A percentile compares a stretch with the other conserved stretches of the same genome.
Evolutionary conservation across 2,329 filamentous ascomycete species (phyloP).

Genomic region (Nannizziopsis arthrosporioides): DNA sequence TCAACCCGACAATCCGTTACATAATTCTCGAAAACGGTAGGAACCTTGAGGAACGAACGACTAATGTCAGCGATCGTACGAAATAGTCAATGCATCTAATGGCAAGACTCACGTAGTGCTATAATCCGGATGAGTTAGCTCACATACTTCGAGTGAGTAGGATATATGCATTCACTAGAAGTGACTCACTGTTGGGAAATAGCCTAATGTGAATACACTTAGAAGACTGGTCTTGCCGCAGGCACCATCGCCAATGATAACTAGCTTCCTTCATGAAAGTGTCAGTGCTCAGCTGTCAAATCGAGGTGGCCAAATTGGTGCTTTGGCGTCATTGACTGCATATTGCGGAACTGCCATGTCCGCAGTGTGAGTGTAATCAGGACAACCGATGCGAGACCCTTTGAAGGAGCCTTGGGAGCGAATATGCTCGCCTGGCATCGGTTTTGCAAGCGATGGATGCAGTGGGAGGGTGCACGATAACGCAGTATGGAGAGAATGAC

Average conservation of each 20-base stretch:
- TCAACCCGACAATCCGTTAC: conserved; percentile 98
- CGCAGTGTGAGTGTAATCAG: too few species aligned
- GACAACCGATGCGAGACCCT: background rate
- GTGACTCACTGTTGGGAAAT: conserved; percentile 79
- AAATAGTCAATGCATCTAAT: background rate
- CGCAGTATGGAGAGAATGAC: background rate
- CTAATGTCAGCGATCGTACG: conserved; percentile 8
- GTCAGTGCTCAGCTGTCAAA: conserved; percentile 6
- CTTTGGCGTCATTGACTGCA: background rate
- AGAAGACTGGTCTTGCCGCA: conserved; percentile 97
- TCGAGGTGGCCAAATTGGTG: background rate
- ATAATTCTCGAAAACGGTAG: conserved; percentile 98
- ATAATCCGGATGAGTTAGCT: conserved; percentile 5
- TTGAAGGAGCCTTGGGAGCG: background rate
- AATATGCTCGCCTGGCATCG: too few species aligned
- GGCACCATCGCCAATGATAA: conserved; percentile 93
- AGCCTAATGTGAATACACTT: conserved; percentile 94
- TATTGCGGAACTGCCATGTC: too few species aligned
- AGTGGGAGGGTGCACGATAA: background rate
- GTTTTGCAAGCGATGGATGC: too few species aligned
- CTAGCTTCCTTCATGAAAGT: conserved; percentile 59
- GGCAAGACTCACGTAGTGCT: conserved; percentile 36
- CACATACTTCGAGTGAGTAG: background rate
- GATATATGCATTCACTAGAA: conserved; percentile 1
- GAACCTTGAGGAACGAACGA: conserved; percentile 48